phyloP scores from a whole-genome alignment of 768 basidiomycete genomes.

The Phylloporus rhodoxanthus region DNA sequence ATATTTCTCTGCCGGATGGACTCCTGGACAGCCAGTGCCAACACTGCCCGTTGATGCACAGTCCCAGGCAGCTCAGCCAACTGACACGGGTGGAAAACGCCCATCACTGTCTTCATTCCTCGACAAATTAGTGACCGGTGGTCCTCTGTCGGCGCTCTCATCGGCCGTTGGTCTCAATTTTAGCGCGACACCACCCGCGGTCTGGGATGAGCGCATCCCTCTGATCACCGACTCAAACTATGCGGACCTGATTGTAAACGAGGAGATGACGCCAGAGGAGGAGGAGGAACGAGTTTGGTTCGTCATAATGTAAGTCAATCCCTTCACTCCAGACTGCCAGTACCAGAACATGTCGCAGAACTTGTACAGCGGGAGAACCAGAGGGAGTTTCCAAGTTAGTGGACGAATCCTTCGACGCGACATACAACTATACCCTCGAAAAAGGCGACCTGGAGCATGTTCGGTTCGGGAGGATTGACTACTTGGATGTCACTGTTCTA shows the following conservation, averaged over 20 bases:
- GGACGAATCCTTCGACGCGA: constrained; percentile 68
- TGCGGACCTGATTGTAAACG: constrained; percentile 64
- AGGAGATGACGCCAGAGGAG: constrained; percentile 57
- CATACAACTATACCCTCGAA: constrained; percentile 58
- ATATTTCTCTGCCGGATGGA: constrained; percentile 81
- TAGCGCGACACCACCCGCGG: constrained; percentile 40
- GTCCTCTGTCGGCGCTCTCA: constrained; percentile 51
- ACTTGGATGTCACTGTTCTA: constrained; percentile 72
- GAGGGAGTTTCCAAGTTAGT: constrained; percentile 66
- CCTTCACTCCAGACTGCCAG: background rate
- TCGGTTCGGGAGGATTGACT: constrained; percentile 83
- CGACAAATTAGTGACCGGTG: constrained; percentile 41
- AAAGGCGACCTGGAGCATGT: constrained; percentile 63
- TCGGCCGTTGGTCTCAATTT: constrained; percentile 64
- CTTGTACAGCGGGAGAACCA: constrained; percentile 50
- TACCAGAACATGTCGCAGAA: constrained; percentile 32
- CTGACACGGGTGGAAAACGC: constrained; percentile 19
- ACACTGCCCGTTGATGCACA: constrained; percentile 16
- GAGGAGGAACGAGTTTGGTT: constrained; percentile 70
- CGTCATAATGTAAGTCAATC: constrained; percentile 58
- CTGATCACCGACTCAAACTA: constrained; percentile 83
- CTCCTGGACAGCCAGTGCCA: constrained; percentile 57
- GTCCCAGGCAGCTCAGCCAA: constrained; percentile 18
- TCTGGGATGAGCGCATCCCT: constrained; percentile 70
- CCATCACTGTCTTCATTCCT: constrained; percentile 19